Base-by-base conservation (phyloP, 805 yeast genomes). In the Wickerhamomyces kurtzmanii region DNA sequence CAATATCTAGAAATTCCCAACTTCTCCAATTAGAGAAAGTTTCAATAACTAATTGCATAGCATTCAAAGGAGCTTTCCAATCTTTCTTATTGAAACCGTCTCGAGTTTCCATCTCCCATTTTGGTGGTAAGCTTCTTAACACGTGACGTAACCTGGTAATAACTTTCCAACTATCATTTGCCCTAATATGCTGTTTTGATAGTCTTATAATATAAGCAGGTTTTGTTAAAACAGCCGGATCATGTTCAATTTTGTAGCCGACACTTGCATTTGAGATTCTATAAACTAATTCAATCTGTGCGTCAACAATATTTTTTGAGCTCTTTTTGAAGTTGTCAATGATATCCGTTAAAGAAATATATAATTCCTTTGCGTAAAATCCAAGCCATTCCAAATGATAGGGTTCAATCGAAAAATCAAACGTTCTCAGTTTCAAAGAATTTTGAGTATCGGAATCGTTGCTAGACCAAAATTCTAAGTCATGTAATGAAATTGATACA, bases 191-290 rank as follows among this genome's bases (percentile, higher is more conserved):
- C 15, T 75, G 68, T 12, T 65, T 62, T 3, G 77, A 68, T 3
- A 86, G 68, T 29, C 95, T 62, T 26, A 84, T 68, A 17, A 85
- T 72, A 41, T 81, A 76, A 0, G 96, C 79, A 0, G 96, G 96
- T 28, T 85, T 78, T 2, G 96, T 87, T 29, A 89, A 66, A 12
- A 86, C 95, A 5, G 83, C 74, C 0, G 97, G 93, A 43, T 91
- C 97, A 36, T 82, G 82, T 27, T 75, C 74, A 23, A 86, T 68
- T 17, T 66, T 65, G 40, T 52, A 66, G 15, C 45, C 43, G 17
- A 59, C 65, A 27, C 76, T 68, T 5, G 76, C 75, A 7, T 49
- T 38, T 1, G 71, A 59, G 14, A 68, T 37, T 24, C 57, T 53
- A 23, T 65, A 57, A 5, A 71, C 44, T 5, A 68, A 36, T 24